A percentile compares a stretch with the other conserved stretches of the same genome.
These are phyloP conservation scores for Chrysosporium queenslandicum DNA, from an alignment of 2,329 filamentous ascomycete species.

Conservation along the genomic window DNA sequence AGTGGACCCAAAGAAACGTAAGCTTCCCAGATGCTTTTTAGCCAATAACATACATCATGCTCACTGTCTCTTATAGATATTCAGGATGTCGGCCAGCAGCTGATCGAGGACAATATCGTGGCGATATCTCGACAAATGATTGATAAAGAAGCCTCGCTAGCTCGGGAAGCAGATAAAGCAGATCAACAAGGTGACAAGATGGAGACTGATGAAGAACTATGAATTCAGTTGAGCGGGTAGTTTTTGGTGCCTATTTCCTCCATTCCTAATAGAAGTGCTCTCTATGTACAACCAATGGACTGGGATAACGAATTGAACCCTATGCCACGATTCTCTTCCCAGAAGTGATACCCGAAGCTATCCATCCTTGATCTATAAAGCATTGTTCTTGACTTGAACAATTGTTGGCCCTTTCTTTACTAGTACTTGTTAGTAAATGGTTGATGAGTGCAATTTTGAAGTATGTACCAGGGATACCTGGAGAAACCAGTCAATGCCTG, in stretches of 20 bases:
- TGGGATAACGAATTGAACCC: background rate
- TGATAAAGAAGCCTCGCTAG: slow-evolving; percentile 93
- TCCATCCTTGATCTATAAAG: background rate
- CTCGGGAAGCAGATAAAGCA: slow-evolving; percentile 46
- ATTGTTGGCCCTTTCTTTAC: too few relatives aligned
- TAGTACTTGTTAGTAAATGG: too few relatives aligned
- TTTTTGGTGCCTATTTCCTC: background rate
- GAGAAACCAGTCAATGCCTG: background rate
- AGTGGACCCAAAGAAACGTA: slow-evolving; percentile 94
- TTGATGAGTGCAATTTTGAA: too few relatives aligned
- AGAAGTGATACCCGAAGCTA: background rate
- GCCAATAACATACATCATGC: background rate
- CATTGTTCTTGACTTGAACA: too few relatives aligned
- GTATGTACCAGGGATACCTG: too few relatives aligned
- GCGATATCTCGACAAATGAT: slow-evolving; percentile 99
- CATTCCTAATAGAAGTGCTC: background rate
- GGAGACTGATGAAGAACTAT: slow-evolving; percentile 57
- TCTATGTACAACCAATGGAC: background rate
- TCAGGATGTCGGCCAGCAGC: slow-evolving; percentile 87
- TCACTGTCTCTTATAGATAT: slow-evolving; percentile 48
- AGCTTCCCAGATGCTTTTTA: slow-evolving; percentile 18
- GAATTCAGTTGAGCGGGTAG: background rate
- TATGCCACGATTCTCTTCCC: background rate
- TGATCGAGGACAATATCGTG: slow-evolving; percentile 99
- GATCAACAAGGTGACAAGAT: slow-evolving; percentile 47